Base-by-base conservation (phyloP, 176 grass and related monocot genomes). In the Carex scoparia region DNA sequence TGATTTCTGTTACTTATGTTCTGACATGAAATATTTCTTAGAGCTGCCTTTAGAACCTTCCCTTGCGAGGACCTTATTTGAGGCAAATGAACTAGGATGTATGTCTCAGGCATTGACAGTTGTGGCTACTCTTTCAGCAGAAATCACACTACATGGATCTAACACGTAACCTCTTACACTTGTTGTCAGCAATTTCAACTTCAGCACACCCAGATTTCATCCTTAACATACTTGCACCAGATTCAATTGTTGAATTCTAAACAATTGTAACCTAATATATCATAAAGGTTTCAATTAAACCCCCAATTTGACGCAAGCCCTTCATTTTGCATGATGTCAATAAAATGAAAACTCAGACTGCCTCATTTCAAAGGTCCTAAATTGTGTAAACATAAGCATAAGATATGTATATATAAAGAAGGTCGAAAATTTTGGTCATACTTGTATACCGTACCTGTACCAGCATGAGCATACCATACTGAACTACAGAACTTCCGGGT, bases 21-120 rank as follows among this genome's bases (percentile, higher is more conserved):
- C 38, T 77, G 48, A 56, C 73, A 77, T 77, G 11, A 56, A 48
- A 55, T 77, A 5, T 80, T 90, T 30, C 86, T 51, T 83, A 98
- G 95, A 98, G 65, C 89, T 98, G 81, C 95, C 92, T 69, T 85
- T 98, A 65, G 92, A 98, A 80, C 92, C 95, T 87, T 98, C 95
- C 49, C 92, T 98, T 84, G 89, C 92, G 60, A 94, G 95, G 88
- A 98, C 92, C 33, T 94, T 94, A 87, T 90, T 98, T 68, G 92
- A 94, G 89, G 92, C 95, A 18, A 94, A 94, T 86, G 85, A 93
- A 75, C 80, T 94, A 80, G 92, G 92, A 86, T 98, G 89, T 83
- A 79, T 98, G 27, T 91, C 95, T 85, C 92, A 98, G 75, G 95
- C 95, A 85, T 93, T 98, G 82, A 94, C 92, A 78, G 89, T 98